A percentile compares a stretch with the other conserved stretches of the same genome.
phyloP scores from a whole-genome alignment of 176 grass and related monocot species.

The Lolium multiflorum region DNA sequence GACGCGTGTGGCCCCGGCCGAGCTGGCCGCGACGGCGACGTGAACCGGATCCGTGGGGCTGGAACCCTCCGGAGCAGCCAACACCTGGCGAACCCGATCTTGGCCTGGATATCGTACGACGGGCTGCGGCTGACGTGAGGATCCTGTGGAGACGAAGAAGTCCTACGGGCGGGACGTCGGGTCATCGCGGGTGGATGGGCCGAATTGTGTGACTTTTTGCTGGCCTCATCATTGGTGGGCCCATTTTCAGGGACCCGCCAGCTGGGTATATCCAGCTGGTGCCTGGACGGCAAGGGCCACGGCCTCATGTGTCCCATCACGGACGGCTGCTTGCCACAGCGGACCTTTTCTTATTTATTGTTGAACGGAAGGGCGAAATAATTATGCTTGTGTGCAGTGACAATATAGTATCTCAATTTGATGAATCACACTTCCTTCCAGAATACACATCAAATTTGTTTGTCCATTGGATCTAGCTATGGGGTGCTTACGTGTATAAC shows the following conservation, averaged over 20 bases:
- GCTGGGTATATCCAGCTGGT: conserved; percentile 15
- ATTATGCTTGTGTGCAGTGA: too few species aligned
- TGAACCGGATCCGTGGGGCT: conserved; percentile 17
- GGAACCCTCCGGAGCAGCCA: conserved; percentile 42
- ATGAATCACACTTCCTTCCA: too few species aligned
- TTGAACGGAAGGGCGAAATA: too few species aligned
- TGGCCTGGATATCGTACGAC: conserved; percentile 22
- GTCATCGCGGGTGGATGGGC: not conserved
- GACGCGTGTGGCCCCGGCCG: conserved; percentile 41
- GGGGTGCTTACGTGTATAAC: too few species aligned
- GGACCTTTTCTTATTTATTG: too few species aligned
- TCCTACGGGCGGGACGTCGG: not conserved
- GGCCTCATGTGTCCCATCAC: conserved; percentile 17
- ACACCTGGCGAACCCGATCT: conserved; percentile 48
- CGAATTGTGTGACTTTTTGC: not conserved
- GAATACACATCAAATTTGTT: too few species aligned
- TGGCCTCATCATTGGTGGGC: conserved; percentile 44
- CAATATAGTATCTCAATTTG: too few species aligned
- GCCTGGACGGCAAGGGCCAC: not conserved
- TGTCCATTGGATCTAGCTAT: too few species aligned
- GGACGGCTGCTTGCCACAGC: not conserved
- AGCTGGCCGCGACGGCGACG: conserved; percentile 38
- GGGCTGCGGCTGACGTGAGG: not conserved
- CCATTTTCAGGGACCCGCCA: not conserved
- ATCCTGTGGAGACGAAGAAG: not conserved